Conservation (phyloP, 1,139 yeast species). For the Nakaseomyces nivariensis region DNA sequence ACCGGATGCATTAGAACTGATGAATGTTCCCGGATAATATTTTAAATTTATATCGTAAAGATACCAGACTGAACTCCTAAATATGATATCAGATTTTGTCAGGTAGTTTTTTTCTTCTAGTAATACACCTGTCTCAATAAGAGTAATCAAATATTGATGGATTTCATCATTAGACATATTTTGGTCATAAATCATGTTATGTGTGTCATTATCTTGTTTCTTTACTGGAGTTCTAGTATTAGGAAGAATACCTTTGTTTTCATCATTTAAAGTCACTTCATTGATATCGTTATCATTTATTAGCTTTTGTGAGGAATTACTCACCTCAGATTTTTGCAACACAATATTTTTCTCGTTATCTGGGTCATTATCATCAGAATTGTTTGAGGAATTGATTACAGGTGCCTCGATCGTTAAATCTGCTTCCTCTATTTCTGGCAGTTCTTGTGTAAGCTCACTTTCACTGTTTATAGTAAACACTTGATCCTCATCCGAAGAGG, state of each 20-base stretch:
- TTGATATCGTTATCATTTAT: background rate
- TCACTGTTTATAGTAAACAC: slow-evolving; percentile 17
- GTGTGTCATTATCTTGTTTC: too few species aligned
- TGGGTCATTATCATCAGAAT: background rate
- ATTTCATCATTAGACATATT: background rate
- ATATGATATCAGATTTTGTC: slow-evolving; percentile 22
- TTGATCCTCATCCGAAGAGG: slow-evolving; percentile 3
- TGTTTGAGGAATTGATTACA: background rate
- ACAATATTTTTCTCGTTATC: too few species aligned
- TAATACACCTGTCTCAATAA: background rate
- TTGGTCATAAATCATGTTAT: background rate
- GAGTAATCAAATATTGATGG: background rate
- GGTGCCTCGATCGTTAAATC: slow-evolving; percentile 5
- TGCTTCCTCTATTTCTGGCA: slow-evolving; percentile 23
- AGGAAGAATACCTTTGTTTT: slow-evolving; percentile 1
- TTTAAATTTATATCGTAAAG: slow-evolving; percentile 26
- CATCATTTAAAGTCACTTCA: slow-evolving; percentile 6
- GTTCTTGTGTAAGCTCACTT: slow-evolving; percentile 24
- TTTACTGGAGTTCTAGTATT: too few species aligned
- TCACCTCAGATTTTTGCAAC: too few species aligned
- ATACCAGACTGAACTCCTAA: slow-evolving; percentile 30
- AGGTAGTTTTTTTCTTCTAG: slow-evolving; percentile 12
- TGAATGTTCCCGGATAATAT: slow-evolving; percentile 30
- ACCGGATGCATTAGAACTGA: slow-evolving; percentile 12
- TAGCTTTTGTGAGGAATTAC: too few species aligned